A percentile compares a stretch with the other conserved stretches of the same genome.
Conservation (phyloP, 768 basidiomycete genomes). For the Pleurotus sapidus region DNA sequence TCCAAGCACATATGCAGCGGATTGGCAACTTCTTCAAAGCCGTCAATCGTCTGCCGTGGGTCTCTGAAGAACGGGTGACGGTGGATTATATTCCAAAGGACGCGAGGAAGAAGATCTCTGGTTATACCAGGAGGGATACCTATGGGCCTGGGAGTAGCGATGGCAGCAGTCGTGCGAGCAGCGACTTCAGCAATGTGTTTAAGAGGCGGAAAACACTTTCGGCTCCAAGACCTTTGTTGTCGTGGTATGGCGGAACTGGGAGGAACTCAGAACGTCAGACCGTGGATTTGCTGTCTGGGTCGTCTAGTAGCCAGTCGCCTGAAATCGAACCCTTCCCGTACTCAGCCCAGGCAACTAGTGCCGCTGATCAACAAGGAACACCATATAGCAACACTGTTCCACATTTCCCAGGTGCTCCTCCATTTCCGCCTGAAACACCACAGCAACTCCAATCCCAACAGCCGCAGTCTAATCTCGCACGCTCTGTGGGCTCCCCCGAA, state of each 20-base stretch:
- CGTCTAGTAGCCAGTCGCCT: background rate
- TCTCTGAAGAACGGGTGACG: conserved; percentile 36
- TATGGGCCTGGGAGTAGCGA: background rate
- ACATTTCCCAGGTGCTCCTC: background rate
- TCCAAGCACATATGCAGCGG: conserved; percentile 30
- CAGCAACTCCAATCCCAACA: background rate
- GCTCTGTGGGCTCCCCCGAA: background rate
- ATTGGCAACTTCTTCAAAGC: conserved; percentile 30
- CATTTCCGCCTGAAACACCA: background rate
- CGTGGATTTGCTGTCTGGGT: conserved; percentile 2
- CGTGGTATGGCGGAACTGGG: background rate
- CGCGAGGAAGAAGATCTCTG: background rate
- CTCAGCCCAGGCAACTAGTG: background rate
- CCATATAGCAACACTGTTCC: background rate
- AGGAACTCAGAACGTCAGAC: background rate
- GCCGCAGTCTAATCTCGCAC: background rate
- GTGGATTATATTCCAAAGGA: conserved; percentile 38
- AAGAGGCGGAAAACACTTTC: background rate
- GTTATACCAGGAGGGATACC: background rate
- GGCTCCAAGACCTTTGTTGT: background rate
- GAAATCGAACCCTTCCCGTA: conserved; percentile 2
- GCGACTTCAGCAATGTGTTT: background rate
- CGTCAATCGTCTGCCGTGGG: conserved; percentile 43
- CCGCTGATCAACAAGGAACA: background rate
- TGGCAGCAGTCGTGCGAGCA: background rate